A percentile compares a stretch with the other conserved stretches of the same genome.
Conservation (phyloP, 1,284 basidiomycete species). For the Tilletia indica region DNA sequence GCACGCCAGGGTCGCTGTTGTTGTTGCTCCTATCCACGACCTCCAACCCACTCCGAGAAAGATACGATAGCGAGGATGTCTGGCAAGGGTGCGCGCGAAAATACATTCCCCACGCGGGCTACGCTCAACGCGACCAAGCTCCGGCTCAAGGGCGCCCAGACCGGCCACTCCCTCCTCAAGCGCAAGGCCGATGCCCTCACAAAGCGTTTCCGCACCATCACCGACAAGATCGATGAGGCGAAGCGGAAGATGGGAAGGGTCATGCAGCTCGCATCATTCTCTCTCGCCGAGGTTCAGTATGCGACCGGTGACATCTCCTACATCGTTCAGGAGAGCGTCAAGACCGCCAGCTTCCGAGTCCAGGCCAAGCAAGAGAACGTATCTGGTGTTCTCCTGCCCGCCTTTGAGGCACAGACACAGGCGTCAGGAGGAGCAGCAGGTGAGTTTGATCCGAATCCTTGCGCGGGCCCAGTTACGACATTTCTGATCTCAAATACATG, state of each 20-base stretch:
- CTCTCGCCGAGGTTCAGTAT: constrained; percentile 96
- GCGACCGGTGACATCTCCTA: constrained; percentile 90
- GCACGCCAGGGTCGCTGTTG: background rate
- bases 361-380: constrained; percentile 97
- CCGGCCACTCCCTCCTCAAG: constrained; percentile 91
- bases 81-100: constrained; percentile 71
- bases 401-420: constrained; percentile 64
- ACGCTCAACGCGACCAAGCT: constrained; percentile 84
- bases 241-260: constrained; percentile 99
- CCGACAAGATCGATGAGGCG: constrained; percentile 74
- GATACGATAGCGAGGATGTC: background rate
- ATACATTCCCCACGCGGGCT: constrained; percentile 72
- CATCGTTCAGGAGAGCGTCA: constrained; percentile 61
- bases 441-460: background rate
- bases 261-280: constrained; percentile 97
- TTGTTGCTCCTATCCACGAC: background rate
- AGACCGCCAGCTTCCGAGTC: constrained; percentile 81
- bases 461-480: background rate
- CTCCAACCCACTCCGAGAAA: background rate
- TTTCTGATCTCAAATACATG: too few relatives aligned
- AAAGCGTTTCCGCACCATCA: constrained; percentile 74
- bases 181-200: constrained; percentile 96
- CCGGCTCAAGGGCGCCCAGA: constrained; percentile 92
- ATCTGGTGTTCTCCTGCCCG: constrained; percentile 91
- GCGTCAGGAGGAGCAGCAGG: constrained; percentile 8